Base-by-base conservation (phyloP, 2,329 filamentous ascomycete genomes). In the Microdochium trichocladiopsis region DNA sequence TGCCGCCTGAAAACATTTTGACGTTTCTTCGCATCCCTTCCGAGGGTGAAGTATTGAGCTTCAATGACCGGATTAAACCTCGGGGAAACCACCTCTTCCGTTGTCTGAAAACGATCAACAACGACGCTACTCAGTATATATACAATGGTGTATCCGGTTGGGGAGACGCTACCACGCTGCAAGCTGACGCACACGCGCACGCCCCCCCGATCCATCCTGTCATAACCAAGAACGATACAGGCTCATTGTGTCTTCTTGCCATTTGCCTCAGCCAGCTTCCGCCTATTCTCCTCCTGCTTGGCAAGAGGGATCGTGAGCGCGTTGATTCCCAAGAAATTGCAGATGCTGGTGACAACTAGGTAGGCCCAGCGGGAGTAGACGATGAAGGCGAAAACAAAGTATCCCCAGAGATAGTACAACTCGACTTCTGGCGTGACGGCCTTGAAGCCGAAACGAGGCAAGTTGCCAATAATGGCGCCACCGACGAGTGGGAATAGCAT, bases 331-430 rank as follows among this genome's bases (percentile, higher is more conserved):
- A 99, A 75, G 71, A 88, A 97, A 51, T 86, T 79, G 72, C 94
- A 97, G 62, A 99, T 97, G 66, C 87, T 88, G 56, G 85, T 88
- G 63, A 96, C 90, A 48, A 97, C 92, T 43, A 96, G 76, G 62
- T 88, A 87, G 1, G 94, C 94, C 94, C 94, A 99, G 60, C 88
- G 83, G 69, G 88, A 92, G 71, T 99, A 99, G 2, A 90, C 88
- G n/a, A 92, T 72, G 47, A 85, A 73, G 1, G 92, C 85, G 66
- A 96, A 94, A 49, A 88, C 62, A 56, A 97, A 87, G 72, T 96
- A 97, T 0, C 75, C 83, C 62, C 89, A 84, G 22, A 99, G 81
- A 66, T 97, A 99, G 70, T 79, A 80, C 14, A 91, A 72, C 71
- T 97, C 94, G 6, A 83, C 60, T 36, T 72, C 68, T 2, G 86